Evolutionary conservation across 257 asterid genomes (phyloP), one percentile per base, ranked within the genome.

Genomic region (Solanum piurae): DNA sequence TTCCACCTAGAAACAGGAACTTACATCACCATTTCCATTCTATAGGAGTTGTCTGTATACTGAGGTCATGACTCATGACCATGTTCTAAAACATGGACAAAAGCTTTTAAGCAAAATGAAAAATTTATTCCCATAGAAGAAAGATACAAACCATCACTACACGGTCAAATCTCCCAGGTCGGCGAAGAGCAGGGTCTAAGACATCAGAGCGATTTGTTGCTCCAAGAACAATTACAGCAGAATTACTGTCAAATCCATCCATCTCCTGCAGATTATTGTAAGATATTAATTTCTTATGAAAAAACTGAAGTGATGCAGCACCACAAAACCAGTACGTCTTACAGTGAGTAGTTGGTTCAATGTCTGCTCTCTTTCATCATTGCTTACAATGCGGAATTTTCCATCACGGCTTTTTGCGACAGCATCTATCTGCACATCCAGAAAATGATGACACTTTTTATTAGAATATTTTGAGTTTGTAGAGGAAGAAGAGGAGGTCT

Each of bases 331-430:
- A 33, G 58, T 33, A 88, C 87, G 79, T 71, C 99, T 89, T 93
- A 97, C 99, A 85, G 99, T 96, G 86, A 97, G 99, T 86, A 96
- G 95, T 92, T 97, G 99, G 89, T 97, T 97, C 90, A 96, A 91
- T 88, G 99, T 97, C 90, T 96, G 99, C 87, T 97, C 99, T 90
- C 99, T 92, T 90, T 97, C 99, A 90, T 97, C 99, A 93, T 97
- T 97, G 91, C 98, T 97, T 90, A 93, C 99, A 86, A 95, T 89
- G 83, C 99, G 98, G 88, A 93, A 95, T 91, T 88, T 95, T 83
- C 99, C 99, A 91, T 97, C 99, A 87, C 99, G 99, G 88, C 98
- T 97, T 95, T 97, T 97, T 88, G 99, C 99, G 44, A 97, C 99
- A 64, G 99, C 99, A 93, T 97, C 99, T 92, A 97, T 97, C 99